Evolutionary conservation across 2,329 filamentous ascomycete genomes (phyloP).

Genomic region (Ophiognomonia clavigignenti-juglandacearum): DNA sequence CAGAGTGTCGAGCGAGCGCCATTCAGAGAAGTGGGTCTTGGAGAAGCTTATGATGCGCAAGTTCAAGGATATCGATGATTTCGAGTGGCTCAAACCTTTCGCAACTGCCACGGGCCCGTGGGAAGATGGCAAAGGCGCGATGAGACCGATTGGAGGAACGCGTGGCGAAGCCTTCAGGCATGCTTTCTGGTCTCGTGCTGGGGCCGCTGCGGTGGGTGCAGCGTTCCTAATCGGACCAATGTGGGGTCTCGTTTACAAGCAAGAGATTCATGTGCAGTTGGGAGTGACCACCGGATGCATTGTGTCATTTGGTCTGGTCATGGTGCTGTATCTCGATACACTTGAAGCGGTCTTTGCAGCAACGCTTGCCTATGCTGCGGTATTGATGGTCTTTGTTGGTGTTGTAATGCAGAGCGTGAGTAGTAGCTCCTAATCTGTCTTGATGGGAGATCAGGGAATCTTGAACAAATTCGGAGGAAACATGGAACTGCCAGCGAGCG

Average conservation of each 20-base stretch:
- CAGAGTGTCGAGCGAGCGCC: not conserved
- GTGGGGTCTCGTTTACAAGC: not conserved
- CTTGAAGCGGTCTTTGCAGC: conserved; percentile 1
- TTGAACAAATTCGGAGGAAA: too few relatives aligned
- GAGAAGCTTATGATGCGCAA: not conserved
- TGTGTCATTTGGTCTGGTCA: not conserved
- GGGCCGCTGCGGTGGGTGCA: not conserved
- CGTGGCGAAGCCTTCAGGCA: not conserved
- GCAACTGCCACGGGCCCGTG: not conserved
- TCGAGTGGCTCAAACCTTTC: not conserved
- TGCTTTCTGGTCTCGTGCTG: not conserved
- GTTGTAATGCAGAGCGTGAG: too few relatives aligned
- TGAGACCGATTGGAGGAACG: conserved; percentile 1
- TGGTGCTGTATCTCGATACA: not conserved
- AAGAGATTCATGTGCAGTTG: not conserved
- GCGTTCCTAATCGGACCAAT: conserved; percentile 1
- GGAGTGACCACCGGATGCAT: conserved; percentile 1
- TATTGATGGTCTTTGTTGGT: conserved; percentile 7
- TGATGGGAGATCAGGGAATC: too few relatives aligned
- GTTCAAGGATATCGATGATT: not conserved
- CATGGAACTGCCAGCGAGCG: too few relatives aligned
- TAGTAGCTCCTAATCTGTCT: too few relatives aligned
- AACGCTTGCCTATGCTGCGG: conserved; percentile 3
- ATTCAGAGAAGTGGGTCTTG: not conserved
- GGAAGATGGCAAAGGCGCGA: not conserved